These are phyloP conservation scores for Aspergillus transmontanensis DNA, from an alignment of 2,329 filamentous ascomycete species.

Conservation along the genomic window DNA sequence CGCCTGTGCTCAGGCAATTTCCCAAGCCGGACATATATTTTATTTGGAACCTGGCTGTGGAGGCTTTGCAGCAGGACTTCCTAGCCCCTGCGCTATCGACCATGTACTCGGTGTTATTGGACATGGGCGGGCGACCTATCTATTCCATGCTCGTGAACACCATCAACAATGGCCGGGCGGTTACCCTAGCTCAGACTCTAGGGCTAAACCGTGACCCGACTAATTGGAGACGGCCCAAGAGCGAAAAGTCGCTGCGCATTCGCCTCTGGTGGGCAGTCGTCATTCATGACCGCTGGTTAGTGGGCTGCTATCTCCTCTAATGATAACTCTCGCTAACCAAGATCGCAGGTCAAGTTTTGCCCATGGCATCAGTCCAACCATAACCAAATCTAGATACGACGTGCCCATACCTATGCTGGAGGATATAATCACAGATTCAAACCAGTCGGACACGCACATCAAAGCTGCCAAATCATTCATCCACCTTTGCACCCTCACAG, in stretches of 20 bases:
- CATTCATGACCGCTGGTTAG: slow-evolving; percentile 55
- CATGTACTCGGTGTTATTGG: slow-evolving; percentile 54
- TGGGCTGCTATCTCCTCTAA: background rate
- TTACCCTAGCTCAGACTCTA: slow-evolving; percentile 55
- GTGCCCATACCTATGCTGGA: slow-evolving; percentile 43
- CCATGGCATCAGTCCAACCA: slow-evolving; percentile 54
- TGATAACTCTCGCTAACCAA: background rate
- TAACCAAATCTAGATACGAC: slow-evolving; percentile 48
- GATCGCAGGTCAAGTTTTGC: slow-evolving; percentile 51
- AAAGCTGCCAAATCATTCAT: slow-evolving; percentile 9
- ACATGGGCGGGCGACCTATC: slow-evolving; percentile 56
- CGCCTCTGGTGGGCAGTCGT: slow-evolving; percentile 59
- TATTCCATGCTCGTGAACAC: slow-evolving; percentile 56
- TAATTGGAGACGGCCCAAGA: slow-evolving; percentile 52
- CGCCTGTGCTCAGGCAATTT: slow-evolving; percentile 13
- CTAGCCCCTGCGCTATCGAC: slow-evolving; percentile 55
- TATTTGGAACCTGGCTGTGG: slow-evolving; percentile 59
- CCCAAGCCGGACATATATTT: slow-evolving; percentile 52
- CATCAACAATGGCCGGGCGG: slow-evolving; percentile 50
- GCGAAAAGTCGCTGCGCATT: slow-evolving; percentile 54
- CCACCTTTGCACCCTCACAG: slow-evolving; percentile 44
- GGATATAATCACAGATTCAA: slow-evolving; percentile 13
- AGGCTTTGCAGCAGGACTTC: slow-evolving; percentile 56
- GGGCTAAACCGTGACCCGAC: slow-evolving; percentile 57
- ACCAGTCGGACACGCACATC: slow-evolving; percentile 15